Evolutionary conservation across 495 filamentous ascomycete genomes (phyloP), one percentile per base, ranked within the genome.

Genomic region (Penicillium bialowiezense): DNA sequence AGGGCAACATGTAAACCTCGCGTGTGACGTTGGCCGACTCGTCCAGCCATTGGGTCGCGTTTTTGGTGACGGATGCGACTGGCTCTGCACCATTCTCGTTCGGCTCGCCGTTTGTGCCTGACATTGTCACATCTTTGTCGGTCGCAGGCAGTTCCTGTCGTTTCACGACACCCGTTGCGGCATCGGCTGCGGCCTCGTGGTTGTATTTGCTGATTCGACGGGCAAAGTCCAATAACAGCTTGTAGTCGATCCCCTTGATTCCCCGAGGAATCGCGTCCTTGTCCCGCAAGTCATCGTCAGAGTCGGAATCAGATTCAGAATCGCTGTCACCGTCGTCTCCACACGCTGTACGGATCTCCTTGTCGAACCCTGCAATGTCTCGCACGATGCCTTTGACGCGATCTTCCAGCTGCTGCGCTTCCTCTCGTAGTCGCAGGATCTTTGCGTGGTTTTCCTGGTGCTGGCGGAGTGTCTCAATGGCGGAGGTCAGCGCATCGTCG

Each of bases 171-270:
- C 67, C 64, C 9, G 59, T 59, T 18, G 62, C 67, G n/a, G 68
- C 73, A 52, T 76, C 72, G 8, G 69, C 67, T 33, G 72, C 73
- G 2, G 73, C 73, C 56, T 73, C 62, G 23, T 69, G 64, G 38
- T 77, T 77, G 44, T 75, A 75, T 50, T 74, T 74, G 62, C 72
- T 73, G 32, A 77, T 77, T 17, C 72, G 62, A 14, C 71, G 68
- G 13, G 73, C 73, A 44, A 77, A 77, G 31, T 74, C 69, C 19
- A 77, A 54, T 0, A 77, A 56, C 2, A 74, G 41, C 19, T 59
- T 62, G 50, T 75, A 77, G 18, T 77, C 73, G 5, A 77, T 67
- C 39, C 73, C 72, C 34, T 71, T 69, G 12, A 45, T 56, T 19
- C 26, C 44, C 9, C 48, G 55, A 1, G 48, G 19, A 3, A 35